Percentiles rank a stretch among this genome's conserved stretches.
These are phyloP conservation scores for Syzygium jambos DNA, from an alignment of 345 rosid species.

Conservation along the genomic window DNA sequence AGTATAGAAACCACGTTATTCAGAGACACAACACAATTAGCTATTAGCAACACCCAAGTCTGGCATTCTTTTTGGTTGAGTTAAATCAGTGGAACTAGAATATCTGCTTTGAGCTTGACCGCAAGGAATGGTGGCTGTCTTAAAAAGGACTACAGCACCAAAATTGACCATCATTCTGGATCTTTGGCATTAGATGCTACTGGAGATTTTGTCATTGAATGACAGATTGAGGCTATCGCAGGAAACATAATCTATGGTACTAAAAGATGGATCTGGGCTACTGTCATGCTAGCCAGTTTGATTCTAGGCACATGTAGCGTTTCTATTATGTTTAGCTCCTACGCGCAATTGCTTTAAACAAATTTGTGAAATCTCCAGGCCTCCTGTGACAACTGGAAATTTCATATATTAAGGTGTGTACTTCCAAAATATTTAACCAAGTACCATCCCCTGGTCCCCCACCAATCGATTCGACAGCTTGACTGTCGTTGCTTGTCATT, in stretches of 20 bases:
- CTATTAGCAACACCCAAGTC: background rate
- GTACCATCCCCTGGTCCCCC: too few relatives aligned
- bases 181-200: background rate
- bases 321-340: background rate
- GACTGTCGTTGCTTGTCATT: too few relatives aligned
- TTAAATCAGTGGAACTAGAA: background rate
- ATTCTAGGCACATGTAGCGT: background rate
- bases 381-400: slow-evolving; percentile 25
- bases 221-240: background rate
- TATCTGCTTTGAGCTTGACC: background rate
- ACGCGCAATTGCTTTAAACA: background rate
- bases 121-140: background rate
- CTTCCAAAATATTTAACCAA: too few relatives aligned
- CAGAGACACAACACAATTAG: background rate
- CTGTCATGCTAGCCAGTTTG: background rate
- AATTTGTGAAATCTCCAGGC: slow-evolving; percentile 22
- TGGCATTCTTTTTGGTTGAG: background rate
- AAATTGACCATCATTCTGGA: background rate
- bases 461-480: too few relatives aligned
- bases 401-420: too few relatives aligned
- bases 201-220: background rate
- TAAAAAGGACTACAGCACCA: background rate
- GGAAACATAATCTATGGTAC: background rate
- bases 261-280: background rate
- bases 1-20: background rate